Base-by-base conservation (phyloP, 202 grass and related monocot genomes). In the Saccharum hybrid region DNA sequence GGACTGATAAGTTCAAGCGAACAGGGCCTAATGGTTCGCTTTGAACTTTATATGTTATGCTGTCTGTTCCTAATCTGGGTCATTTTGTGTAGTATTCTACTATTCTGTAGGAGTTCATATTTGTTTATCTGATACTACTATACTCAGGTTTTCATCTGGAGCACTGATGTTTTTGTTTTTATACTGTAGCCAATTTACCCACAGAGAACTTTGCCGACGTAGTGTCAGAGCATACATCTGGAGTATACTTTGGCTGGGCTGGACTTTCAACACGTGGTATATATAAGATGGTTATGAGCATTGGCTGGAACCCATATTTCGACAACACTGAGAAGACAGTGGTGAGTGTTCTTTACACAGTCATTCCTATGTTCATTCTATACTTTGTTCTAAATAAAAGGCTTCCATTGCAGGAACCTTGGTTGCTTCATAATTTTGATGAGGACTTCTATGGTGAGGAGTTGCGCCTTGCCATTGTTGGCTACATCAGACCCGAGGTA, bases 201-300 rank as follows among this genome's bases (percentile, higher is more conserved):
- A 87, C 91, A n/a, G 96, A 98, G 59, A 98, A 86, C 57, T 96
- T 98, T 78, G 90, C 93, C 5, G 78, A 88, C 52, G 2, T 93
- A 74, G 89, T 94, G 28, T 96, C 89, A 18, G 96, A 98, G 28
- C 91, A 98, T 88, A 92, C 93, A 34, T 98, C 89, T 56, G 91
- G 96, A 54, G 96, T 98, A 59, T 98, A 96, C 80, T 98, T 98
- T 82, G 96, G 96, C 77, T 96, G 93, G 96, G 96, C 93, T 76
- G 72, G 80, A 51, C 87, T 96, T 86, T 81, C 93, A 70, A 82
- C 31, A 13, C 88, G 63, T 72, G 91, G 96, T 72, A 65, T 94
- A 76, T 96, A 87, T 83, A 98, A 96, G 83, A 98, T 96, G 96
- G 96, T 92, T 82, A 98, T 98, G 96, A 98, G 91, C 83, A 96